Base-by-base conservation (phyloP, 2,329 filamentous ascomycete species). In the Onygenales sp. region DNA sequence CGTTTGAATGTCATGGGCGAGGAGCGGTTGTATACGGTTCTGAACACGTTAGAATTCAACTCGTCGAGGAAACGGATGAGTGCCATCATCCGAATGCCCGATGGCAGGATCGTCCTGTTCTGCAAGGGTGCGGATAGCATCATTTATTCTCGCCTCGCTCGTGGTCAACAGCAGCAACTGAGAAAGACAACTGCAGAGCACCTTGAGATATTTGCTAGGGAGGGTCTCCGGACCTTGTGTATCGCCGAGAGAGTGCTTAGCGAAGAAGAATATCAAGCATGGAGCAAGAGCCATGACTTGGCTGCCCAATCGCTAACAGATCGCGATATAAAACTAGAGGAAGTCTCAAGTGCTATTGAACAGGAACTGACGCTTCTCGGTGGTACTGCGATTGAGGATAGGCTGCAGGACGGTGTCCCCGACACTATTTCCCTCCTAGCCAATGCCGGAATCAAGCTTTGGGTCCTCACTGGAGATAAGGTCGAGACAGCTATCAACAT, bases 401-500 rank as follows among this genome's bases (percentile, higher is more conserved):
- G 91, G 61, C 78, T 98, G 32, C 93, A 98, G 72, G 93, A 98
- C 62, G 93, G 92, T 55, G 93, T 98, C 3, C 93, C 93, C 6
- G 93, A 97, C 66, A 92, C 93, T 0, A 98, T 98, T 63, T 87
- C 86, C 50, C 75, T 98, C 44, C 83, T 98, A 51, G 92, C 86
- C 33, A 83, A 90, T 64, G 93, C 93, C 52, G 94, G 94, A 68
- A 96, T 98, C 72, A 98, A 98, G 72, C 81, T 98, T 7, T 98
- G 93, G 93, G 93, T 98, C 52, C 75, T 98, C 59, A 98, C 93
- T 13, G 93, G 94, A 58, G 93, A 98, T 78, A 98, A 97, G 72
- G 92, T 97, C 35, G 93, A 98, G 73, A 98, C 93, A 27, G 93
- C 94, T 54, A 98, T 98, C 82, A 98, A 98, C 73, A 98, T 98